These are phyloP conservation scores for Podospora anserina DNA, from an alignment of 495 filamentous ascomycete genomes.

Conservation along the genomic window DNA sequence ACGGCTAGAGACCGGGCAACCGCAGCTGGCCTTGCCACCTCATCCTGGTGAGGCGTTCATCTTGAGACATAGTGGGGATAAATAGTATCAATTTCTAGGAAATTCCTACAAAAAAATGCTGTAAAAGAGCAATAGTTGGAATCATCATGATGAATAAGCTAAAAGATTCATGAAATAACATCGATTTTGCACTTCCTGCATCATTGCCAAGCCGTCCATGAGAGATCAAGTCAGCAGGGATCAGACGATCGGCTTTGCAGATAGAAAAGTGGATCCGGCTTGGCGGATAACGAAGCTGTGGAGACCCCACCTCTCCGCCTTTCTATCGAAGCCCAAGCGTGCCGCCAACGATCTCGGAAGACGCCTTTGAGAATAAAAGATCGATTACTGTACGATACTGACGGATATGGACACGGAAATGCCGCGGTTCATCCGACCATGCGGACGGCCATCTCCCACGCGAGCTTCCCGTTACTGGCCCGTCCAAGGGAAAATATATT, in stretches of 20 bases:
- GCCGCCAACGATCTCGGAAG: slow-evolving; percentile 4
- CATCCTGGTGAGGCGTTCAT: not conserved
- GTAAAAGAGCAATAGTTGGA: not conserved
- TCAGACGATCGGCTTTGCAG: not conserved
- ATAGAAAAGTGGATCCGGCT: not conserved
- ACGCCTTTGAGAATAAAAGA: not conserved
- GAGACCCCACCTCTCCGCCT: slow-evolving; percentile 1
- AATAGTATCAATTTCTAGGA: not conserved
- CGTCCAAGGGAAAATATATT: not conserved
- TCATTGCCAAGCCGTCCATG: not conserved
- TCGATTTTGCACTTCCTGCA: not conserved
- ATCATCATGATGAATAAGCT: not conserved
- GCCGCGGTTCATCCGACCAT: slow-evolving; percentile 10
- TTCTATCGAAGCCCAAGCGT: slow-evolving; percentile 4
- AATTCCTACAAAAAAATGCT: not conserved
- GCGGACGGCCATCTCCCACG: not conserved
- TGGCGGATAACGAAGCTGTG: slow-evolving; percentile 4
- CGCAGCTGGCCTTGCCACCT: not conserved
- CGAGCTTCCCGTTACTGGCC: not conserved
- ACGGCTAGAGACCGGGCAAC: not conserved
- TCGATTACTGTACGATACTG: not conserved
- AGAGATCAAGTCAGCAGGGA: not conserved
- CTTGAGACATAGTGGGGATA: not conserved
- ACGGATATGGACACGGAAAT: not conserved
- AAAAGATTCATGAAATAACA: not conserved